A percentile compares a stretch with the other conserved stretches of the same genome.
phyloP scores from a whole-genome alignment of 2,329 filamentous ascomycete genomes.

The Aspergillus jensenii region DNA sequence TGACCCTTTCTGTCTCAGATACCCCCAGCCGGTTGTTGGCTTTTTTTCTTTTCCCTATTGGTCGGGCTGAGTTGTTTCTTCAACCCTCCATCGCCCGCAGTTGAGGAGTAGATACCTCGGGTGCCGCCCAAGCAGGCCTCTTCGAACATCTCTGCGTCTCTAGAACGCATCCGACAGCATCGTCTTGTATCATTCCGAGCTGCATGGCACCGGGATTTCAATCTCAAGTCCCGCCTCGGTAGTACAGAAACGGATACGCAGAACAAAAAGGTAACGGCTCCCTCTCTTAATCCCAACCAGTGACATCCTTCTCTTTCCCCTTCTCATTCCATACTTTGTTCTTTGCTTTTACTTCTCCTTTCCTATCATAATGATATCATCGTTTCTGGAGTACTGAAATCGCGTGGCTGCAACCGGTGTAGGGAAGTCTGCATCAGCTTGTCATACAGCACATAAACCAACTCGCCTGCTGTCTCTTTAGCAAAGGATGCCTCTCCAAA shows the following conservation, averaged over 20 bases:
- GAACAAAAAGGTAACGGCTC: conserved; percentile 8
- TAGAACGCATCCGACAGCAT: neutral
- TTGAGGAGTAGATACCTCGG: neutral
- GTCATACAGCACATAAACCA: neutral
- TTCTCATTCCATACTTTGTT: neutral
- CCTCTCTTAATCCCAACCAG: neutral
- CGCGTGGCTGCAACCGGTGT: neutral
- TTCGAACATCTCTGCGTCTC: conserved; percentile 5
- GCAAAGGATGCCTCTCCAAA: conserved; percentile 13
- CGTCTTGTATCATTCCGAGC: neutral
- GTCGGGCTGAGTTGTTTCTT: neutral
- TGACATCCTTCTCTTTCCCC: neutral
- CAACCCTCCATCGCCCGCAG: neutral
- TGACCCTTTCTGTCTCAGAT: neutral
- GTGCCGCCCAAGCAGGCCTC: neutral
- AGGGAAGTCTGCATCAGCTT: neutral
- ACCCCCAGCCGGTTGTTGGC: neutral
- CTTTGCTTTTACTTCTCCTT: neutral
- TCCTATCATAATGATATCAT: neutral
- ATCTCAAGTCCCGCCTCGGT: neutral
- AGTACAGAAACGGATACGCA: conserved; percentile 1
- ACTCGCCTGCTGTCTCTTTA: neutral
- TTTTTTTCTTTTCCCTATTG: neutral
- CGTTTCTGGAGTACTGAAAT: neutral
- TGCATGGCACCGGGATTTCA: conserved; percentile 5